Evolutionary conservation across 1,284 basidiomycete genomes (phyloP).

Genomic region (Marasmius tenuissimus): DNA sequence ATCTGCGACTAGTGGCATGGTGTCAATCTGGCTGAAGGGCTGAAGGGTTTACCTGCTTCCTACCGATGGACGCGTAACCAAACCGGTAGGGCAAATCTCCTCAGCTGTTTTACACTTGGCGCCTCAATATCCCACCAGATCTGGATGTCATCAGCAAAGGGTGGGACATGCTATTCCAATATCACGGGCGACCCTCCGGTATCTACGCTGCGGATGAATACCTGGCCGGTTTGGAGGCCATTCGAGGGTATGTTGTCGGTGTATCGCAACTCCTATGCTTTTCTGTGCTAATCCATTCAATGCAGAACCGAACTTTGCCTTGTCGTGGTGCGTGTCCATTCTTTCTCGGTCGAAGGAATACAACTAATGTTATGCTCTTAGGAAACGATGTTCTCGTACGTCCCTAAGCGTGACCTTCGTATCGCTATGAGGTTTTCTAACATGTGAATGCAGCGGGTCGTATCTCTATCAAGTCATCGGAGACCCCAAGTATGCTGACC

Average conservation of each 20-base stretch:
- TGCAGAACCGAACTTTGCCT: slow-evolving; percentile 54
- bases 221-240: slow-evolving; percentile 53
- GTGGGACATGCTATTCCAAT: slow-evolving; percentile 60
- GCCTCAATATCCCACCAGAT: slow-evolving; percentile 31
- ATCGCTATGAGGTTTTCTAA: not conserved
- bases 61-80: slow-evolving; percentile 60
- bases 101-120: not conserved
- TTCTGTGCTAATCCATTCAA: slow-evolving; percentile 7
- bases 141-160: slow-evolving; percentile 51
- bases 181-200: slow-evolving; percentile 60
- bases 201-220: slow-evolving; percentile 62
- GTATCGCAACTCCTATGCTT: slow-evolving; percentile 12
- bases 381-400: slow-evolving; percentile 66
- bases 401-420: not conserved
- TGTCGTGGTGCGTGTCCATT: slow-evolving; percentile 46
- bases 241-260: slow-evolving; percentile 41
- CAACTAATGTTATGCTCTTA: slow-evolving; percentile 20
- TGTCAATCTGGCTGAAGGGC: slow-evolving; percentile 59
- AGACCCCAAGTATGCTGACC: slow-evolving; percentile 54
- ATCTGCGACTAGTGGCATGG: slow-evolving; percentile 46
- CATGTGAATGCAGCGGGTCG: slow-evolving; percentile 39
- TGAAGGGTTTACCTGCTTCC: slow-evolving; percentile 55
- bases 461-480: slow-evolving; percentile 59
- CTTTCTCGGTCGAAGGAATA: slow-evolving; percentile 23
- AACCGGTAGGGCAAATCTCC: slow-evolving; percentile 34